These are phyloP conservation scores for Pichia manshurica DNA, from an alignment of 805 yeast genomes.

Conservation along the genomic window DNA sequence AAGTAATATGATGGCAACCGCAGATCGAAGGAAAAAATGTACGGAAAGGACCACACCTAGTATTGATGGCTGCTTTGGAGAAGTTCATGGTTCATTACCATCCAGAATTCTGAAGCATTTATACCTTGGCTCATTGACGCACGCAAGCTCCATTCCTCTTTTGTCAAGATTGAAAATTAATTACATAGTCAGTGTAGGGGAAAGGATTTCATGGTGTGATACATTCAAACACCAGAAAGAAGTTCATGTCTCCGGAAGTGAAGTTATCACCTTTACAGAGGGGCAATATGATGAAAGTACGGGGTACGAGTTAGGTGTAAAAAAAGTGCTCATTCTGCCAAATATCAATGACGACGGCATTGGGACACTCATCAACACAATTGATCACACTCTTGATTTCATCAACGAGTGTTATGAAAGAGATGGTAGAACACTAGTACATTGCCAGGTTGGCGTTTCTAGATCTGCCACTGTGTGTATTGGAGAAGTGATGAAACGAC, in stretches of 20 bases:
- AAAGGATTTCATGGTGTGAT: constrained; percentile 58
- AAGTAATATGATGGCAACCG: too few relatives aligned
- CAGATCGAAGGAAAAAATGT: too few relatives aligned
- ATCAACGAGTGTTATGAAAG: constrained; percentile 48
- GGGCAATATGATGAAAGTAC: constrained; percentile 14
- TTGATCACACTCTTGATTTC: constrained; percentile 60
- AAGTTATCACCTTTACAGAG: constrained; percentile 21
- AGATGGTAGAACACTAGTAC: constrained; percentile 62
- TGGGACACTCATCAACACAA: constrained; percentile 59
- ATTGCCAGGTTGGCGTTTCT: constrained; percentile 94
- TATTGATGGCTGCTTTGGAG: constrained; percentile 29
- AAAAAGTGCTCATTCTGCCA: constrained; percentile 54
- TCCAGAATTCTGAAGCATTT: constrained; percentile 77
- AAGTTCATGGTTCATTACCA: constrained; percentile 63
- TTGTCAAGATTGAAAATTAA: constrained; percentile 61
- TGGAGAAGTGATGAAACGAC: constrained; percentile 85
- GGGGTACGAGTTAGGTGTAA: constrained; percentile 29
- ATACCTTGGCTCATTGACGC: constrained; percentile 77
- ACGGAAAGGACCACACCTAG: background rate
- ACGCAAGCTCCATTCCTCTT: constrained; percentile 68
- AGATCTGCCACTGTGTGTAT: constrained; percentile 93
- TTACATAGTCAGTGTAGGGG: constrained; percentile 83
- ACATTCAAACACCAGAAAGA: constrained; percentile 14
- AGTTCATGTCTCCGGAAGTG: constrained; percentile 27
- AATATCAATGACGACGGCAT: constrained; percentile 89